phyloP scores from a whole-genome alignment of 495 filamentous ascomycete species.

The Bathelium albidoporum region DNA sequence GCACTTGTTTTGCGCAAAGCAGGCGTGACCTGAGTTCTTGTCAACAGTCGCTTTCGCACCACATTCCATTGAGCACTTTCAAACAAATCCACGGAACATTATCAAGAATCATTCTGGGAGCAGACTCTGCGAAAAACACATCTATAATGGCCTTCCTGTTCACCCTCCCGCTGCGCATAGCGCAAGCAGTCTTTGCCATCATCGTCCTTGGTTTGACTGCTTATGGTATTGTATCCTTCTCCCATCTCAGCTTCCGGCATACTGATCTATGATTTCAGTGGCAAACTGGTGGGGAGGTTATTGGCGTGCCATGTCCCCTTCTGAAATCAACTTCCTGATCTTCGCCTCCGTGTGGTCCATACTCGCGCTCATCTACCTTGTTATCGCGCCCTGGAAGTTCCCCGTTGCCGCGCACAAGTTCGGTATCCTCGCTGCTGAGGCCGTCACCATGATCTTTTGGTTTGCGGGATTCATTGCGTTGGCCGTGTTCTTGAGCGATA shows the following conservation, averaged over 20 bases:
- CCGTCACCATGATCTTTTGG: constrained; percentile 77
- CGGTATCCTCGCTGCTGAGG: constrained; percentile 53
- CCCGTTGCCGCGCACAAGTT: constrained; percentile 48
- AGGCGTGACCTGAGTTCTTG: no score
- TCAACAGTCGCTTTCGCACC: no score
- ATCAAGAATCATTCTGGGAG: background rate
- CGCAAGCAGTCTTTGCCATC: constrained; percentile 55
- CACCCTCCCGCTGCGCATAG: constrained; percentile 52
- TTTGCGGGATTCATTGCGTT: constrained; percentile 72
- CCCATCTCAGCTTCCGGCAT: constrained; percentile 18
- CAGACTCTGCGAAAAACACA: background rate
- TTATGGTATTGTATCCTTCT: constrained; percentile 46
- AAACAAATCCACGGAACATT: background rate
- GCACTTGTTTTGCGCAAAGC: no score
- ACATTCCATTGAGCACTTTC: background rate
- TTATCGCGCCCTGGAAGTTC: constrained; percentile 50
- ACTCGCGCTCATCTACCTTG: constrained; percentile 56
- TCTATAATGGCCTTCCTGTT: constrained; percentile 36
- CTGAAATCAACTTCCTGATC: constrained; percentile 57
- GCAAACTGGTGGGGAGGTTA: constrained; percentile 28
- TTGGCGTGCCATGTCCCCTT: constrained; percentile 33
- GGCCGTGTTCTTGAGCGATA: constrained; percentile 46
- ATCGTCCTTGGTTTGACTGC: constrained; percentile 61
- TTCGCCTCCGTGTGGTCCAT: constrained; percentile 65
- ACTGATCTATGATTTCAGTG: constrained; percentile 20